Percentiles rank a stretch among this genome's conserved stretches.
Evolutionary conservation across 306 rosid species (phyloP).

Genomic region (Bauhinia variegata): DNA sequence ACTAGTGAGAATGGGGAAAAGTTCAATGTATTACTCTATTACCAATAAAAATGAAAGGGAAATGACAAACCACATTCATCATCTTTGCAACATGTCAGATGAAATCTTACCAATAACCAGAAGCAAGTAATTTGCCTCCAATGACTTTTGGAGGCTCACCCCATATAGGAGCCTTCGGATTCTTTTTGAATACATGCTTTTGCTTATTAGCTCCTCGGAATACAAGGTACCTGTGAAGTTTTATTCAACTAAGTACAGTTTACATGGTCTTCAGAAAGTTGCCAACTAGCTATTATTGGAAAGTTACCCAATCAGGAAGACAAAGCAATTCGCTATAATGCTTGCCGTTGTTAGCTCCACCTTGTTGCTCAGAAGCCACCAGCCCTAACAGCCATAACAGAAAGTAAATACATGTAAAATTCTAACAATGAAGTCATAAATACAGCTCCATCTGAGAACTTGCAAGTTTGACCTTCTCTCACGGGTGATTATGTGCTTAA

Average conservation of each 20-base stretch:
- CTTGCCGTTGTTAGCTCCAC: constrained; percentile 68
- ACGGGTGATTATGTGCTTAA: constrained; percentile 1
- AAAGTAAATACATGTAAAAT: constrained; percentile 29
- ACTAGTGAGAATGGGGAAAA: too few species aligned
- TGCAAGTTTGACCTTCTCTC: constrained; percentile 2
- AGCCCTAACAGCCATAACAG: constrained; percentile 77
- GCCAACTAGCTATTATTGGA: constrained; percentile 11
- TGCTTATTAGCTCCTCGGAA: constrained; percentile 99
- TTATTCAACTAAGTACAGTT: constrained; percentile 28
- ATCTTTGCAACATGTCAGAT: constrained; percentile 11
- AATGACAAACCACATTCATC: too few species aligned
- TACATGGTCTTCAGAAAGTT: constrained; percentile 1
- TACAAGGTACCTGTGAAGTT: constrained; percentile 70
- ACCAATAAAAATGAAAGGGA: too few species aligned
- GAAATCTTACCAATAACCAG: constrained; percentile 90
- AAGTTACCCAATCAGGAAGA: constrained; percentile 84
- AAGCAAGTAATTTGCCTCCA: constrained; percentile 93
- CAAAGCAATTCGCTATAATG: constrained; percentile 69
- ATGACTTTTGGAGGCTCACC: constrained; percentile 82
- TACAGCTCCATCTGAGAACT: constrained; percentile 24
- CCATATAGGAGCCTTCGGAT: constrained; percentile 88
- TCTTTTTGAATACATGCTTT: constrained; percentile 86
- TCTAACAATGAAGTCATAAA: constrained; percentile 13
- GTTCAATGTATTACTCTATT: too few species aligned
- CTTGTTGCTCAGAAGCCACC: constrained; percentile 88